Evolutionary conservation across 495 filamentous ascomycete genomes (phyloP), one percentile per base, ranked within the genome.

Genomic region (Penicillium atrosanguineum): DNA sequence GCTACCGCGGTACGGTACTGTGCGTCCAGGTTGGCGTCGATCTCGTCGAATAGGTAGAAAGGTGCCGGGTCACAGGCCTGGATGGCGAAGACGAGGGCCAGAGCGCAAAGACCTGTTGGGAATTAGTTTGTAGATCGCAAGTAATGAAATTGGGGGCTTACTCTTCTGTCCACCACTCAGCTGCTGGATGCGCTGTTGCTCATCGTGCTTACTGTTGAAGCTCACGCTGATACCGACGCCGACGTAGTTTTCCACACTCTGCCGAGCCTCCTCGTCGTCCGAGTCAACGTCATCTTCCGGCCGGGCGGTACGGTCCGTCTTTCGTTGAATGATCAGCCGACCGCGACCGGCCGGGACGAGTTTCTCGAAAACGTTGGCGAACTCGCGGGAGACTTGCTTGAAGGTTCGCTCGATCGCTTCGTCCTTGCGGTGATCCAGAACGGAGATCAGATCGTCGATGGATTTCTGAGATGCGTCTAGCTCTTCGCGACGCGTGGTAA

Each of bases 11-110:
- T 96, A 36, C 94, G 84, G 76, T 98, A 98, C 72, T 97, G 94
- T 7, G 92, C 91, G 70, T 99, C 94, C 19, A 99, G 82, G 67
- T 97, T 97, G 65, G 94, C 94, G 69, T 99, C 94, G 63, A 99
- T 96, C 74, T 99, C 94, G 67, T 99, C 94, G 57, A 99, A 99
- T 56, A 99, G 89, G 71, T 97, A 96, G 76, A 99, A 97, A 12
- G 94, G 94, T 16, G 92, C 93, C 6, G 95, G 94, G 61, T 97
- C 94, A 62, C 94, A 95, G 58, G 91, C 88, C 63, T 99, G 94
- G 69, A 99, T 95, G n/a, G 94, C 94, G 67, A 99, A 97, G 56
- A 99, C 90, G 44, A 99, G 82, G 49, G 93, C 93, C 45, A 99
- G 83, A 14, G 94, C 94, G 72, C 93, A 96, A 53, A 95, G 79